Conservation (phyloP, 768 basidiomycete species). For the Chalciporus piperatus region DNA sequence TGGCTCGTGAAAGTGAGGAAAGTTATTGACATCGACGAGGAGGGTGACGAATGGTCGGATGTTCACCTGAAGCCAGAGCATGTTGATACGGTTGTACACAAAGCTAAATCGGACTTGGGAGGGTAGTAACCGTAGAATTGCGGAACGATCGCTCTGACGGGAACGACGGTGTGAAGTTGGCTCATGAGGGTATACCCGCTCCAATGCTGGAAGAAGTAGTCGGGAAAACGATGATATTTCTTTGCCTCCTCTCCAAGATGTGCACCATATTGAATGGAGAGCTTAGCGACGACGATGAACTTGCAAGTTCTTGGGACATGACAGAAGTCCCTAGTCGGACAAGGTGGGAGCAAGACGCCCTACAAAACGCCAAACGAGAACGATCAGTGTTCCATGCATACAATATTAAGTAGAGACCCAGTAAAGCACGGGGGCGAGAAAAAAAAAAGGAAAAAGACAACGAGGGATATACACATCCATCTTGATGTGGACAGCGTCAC, state of each 20-base stretch:
- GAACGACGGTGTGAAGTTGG: slow-evolving; percentile 40
- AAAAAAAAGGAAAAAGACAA: neutral
- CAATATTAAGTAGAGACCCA: too few relatives aligned
- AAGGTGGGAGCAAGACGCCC: slow-evolving; percentile 9
- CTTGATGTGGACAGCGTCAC: too few relatives aligned
- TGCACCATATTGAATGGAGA: slow-evolving; percentile 35
- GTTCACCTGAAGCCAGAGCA: too few relatives aligned
- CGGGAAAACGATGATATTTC: slow-evolving; percentile 28
- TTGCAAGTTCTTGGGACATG: slow-evolving; percentile 34
- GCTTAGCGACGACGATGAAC: slow-evolving; percentile 44
- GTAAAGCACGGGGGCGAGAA: neutral
- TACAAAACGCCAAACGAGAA: too few relatives aligned
- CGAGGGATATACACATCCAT: too few relatives aligned
- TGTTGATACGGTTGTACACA: too few relatives aligned
- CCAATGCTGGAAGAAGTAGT: slow-evolving; percentile 28
- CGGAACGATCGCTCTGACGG: slow-evolving; percentile 51
- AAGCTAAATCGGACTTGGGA: slow-evolving; percentile 16
- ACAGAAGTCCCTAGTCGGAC: neutral
- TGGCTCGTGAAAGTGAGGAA: too few relatives aligned
- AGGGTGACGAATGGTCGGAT: too few relatives aligned
- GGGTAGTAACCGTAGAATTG: slow-evolving; percentile 65
- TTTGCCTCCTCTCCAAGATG: slow-evolving; percentile 35
- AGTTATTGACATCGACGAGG: too few relatives aligned
- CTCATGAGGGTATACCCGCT: slow-evolving; percentile 21
- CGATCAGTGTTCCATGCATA: too few relatives aligned